These are phyloP conservation scores for Lentinula detonsa DNA, from an alignment of 768 basidiomycete genomes.

Conservation along the genomic window DNA sequence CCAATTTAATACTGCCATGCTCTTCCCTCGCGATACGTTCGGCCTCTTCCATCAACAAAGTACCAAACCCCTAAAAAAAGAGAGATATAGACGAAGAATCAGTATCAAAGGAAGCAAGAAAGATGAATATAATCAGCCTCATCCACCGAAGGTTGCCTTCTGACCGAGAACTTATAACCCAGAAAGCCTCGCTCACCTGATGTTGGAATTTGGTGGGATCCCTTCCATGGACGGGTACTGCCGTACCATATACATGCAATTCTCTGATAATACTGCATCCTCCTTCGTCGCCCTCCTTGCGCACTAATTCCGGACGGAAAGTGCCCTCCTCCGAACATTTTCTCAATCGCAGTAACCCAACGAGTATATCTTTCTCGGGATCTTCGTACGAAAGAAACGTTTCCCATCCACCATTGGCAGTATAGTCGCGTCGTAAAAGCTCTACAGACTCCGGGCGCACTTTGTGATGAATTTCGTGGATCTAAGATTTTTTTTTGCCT, in stretches of 20 bases:
- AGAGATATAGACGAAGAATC: constrained; percentile 1
- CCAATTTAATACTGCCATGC: constrained; percentile 91
- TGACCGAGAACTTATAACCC: background rate
- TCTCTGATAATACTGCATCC: constrained; percentile 92
- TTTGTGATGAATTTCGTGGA: constrained; percentile 98
- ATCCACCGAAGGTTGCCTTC: background rate
- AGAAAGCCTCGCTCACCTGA: constrained; percentile 42
- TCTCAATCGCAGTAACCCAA: constrained; percentile 85
- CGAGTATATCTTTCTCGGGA: constrained; percentile 92
- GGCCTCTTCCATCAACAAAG: constrained; percentile 97
- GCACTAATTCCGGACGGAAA: constrained; percentile 87
- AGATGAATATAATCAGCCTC: background rate
- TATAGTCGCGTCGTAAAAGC: constrained; percentile 90
- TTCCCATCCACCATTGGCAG: constrained; percentile 99
- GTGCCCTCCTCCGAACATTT: constrained; percentile 98
- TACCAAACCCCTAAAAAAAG: constrained; percentile 79
- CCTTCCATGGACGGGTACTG: constrained; percentile 93
- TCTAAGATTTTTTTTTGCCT: constrained; percentile 36
- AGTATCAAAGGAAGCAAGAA: constrained; percentile 4
- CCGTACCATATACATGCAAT: constrained; percentile 96
- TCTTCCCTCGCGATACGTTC: constrained; percentile 97
- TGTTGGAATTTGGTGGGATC: constrained; percentile 99
- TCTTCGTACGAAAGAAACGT: constrained; percentile 99
- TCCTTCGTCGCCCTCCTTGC: constrained; percentile 62
- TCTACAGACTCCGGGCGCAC: constrained; percentile 94